Percentiles rank a stretch among this genome's conserved stretches.
Conservation (phyloP, 2,329 filamentous ascomycete species). For the Botrytis sinoallii region DNA sequence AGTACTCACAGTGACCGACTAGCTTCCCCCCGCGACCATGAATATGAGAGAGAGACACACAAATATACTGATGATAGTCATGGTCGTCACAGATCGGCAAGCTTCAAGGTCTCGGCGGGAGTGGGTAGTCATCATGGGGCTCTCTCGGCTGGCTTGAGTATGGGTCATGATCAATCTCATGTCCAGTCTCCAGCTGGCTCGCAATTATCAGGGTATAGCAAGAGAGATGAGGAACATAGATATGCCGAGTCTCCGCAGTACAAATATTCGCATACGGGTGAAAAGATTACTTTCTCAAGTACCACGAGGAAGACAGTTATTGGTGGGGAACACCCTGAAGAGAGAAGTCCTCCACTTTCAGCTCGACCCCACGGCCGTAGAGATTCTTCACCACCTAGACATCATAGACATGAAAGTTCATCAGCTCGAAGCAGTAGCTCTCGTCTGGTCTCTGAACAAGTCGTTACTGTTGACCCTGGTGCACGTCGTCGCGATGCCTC, state of each 20-base stretch:
- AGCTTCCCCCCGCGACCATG: constrained; percentile 12
- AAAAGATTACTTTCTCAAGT: constrained; percentile 38
- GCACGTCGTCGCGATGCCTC: constrained; percentile 28
- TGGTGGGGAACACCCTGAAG: constrained; percentile 20
- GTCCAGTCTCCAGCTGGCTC: constrained; percentile 17
- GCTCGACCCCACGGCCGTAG: constrained; percentile 18
- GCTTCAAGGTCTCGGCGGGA: constrained; percentile 32
- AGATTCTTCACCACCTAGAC: constrained; percentile 13
- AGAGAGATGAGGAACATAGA: constrained; percentile 9
- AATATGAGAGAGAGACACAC: constrained; percentile 22
- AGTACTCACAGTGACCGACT: neutral
- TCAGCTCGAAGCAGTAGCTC: constrained; percentile 21
- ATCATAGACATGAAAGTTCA: constrained; percentile 17
- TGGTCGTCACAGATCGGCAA: constrained; percentile 28
- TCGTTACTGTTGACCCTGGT: constrained; percentile 36
- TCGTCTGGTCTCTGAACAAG: constrained; percentile 27
- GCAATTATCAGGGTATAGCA: constrained; percentile 5
- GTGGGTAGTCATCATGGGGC: constrained; percentile 21
- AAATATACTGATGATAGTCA: constrained; percentile 26
- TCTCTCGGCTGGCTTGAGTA: constrained; percentile 29
- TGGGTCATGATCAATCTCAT: constrained; percentile 26
- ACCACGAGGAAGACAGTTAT: constrained; percentile 26
- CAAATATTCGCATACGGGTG: constrained; percentile 42
- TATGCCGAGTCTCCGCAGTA: constrained; percentile 38
- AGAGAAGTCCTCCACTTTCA: constrained; percentile 23